Conservation (phyloP, 164 flowering plant genomes). For the Magnolia kwangsiensis region DNA sequence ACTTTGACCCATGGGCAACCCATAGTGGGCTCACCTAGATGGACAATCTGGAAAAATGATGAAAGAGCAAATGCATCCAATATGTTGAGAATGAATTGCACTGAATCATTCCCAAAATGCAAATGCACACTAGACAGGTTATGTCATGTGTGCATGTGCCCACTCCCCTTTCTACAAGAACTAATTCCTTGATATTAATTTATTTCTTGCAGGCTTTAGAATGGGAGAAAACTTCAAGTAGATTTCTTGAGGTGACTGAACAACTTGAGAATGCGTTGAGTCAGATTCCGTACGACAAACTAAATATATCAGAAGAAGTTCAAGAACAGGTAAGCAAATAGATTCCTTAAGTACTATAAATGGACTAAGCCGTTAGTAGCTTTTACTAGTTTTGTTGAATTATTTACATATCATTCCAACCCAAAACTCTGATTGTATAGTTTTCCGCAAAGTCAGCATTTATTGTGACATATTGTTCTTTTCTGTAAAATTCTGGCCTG, state of each 20-base stretch:
- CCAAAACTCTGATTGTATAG: background rate
- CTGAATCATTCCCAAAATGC: background rate
- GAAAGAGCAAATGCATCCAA: background rate
- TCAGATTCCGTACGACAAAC: conserved; percentile 47
- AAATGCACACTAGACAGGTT: background rate
- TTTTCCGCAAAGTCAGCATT: background rate
- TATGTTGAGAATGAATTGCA: background rate
- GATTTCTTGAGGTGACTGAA: conserved; percentile 50
- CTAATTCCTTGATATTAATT: background rate
- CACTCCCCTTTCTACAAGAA: background rate
- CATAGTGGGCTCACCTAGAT: background rate
- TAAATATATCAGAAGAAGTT: conserved; percentile 70
- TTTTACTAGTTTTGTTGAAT: too few species aligned
- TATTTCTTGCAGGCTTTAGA: conserved; percentile 53
- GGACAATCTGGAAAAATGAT: background rate
- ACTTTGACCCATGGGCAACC: background rate
- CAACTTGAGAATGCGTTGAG: conserved; percentile 61
- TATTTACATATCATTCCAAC: background rate
- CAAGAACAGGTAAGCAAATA: conserved; percentile 59
- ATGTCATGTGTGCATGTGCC: background rate
- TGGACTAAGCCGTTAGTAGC: background rate
- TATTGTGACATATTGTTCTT: background rate
- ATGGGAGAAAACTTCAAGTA: conserved; percentile 34
- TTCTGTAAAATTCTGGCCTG: too few species aligned
- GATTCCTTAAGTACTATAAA: too few species aligned